Evolutionary conservation across 2,329 filamentous ascomycete species (phyloP).

Genomic region (Escovopsis sp.): DNA sequence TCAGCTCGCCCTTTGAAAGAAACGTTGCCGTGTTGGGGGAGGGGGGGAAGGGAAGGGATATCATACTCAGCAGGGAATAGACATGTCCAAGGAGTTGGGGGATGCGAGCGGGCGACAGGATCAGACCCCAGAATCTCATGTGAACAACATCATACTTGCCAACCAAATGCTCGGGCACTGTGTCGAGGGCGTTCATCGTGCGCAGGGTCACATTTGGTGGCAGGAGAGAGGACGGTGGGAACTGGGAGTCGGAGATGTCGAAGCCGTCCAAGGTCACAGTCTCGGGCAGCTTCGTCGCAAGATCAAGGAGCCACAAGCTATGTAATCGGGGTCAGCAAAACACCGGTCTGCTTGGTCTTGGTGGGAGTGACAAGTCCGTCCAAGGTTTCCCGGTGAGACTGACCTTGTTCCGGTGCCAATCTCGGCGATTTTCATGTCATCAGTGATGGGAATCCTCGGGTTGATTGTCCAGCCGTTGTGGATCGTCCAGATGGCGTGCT

Average conservation of each 20-base stretch:
- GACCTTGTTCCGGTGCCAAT: slow-evolving; percentile 3
- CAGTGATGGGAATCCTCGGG: not conserved
- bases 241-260: slow-evolving; percentile 4
- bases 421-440: slow-evolving; percentile 2
- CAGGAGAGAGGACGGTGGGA: not conserved
- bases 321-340: not conserved
- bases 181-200: not conserved
- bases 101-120: not conserved
- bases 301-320: slow-evolving; percentile 2
- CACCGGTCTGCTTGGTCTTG: not conserved
- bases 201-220: not conserved
- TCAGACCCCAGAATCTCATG: not conserved
- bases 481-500: slow-evolving; percentile 3
- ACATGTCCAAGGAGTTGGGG: not conserved
- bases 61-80: not conserved
- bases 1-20: not conserved
- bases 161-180: slow-evolving; percentile 1
- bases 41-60: not conserved
- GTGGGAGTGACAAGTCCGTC: not conserved
- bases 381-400: not conserved
- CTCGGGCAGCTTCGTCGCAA: slow-evolving; percentile 1
- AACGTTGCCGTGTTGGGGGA: too few relatives aligned
- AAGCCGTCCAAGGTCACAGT: slow-evolving; percentile 2
- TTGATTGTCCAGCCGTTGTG: slow-evolving; percentile 3
- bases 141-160: slow-evolving; percentile 2